Evolutionary conservation across 225 moss, liverwort and hornwort genomes (phyloP).

Genomic region (Sphagnum tenellum): DNA sequence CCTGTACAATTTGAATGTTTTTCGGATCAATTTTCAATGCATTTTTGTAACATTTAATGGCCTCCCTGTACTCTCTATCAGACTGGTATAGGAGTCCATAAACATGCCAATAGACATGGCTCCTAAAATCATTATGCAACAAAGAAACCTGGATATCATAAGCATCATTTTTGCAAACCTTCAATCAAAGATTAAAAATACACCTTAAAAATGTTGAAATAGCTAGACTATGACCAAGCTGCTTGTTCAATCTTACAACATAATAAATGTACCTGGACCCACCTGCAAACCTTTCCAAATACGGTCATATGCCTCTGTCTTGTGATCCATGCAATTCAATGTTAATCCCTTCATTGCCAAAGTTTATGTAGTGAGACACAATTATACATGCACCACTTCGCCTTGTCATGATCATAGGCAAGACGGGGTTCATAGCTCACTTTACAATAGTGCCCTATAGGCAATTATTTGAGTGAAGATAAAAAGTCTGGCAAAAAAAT

Average conservation of each 20-base stretch:
- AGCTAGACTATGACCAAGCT: too few species aligned
- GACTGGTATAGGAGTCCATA: constrained; percentile 93
- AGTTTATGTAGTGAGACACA: constrained; percentile 41
- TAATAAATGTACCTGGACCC: background rate
- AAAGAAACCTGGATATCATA: background rate
- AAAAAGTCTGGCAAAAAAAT: constrained; percentile 2
- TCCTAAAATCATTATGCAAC: constrained; percentile 79
- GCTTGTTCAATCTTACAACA: too few species aligned
- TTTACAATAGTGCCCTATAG: too few species aligned
- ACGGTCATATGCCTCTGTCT: constrained; percentile 86
- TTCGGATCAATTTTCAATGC: constrained; percentile 88
- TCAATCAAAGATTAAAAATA: background rate
- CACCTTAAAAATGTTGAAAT: too few species aligned
- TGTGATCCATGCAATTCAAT: constrained; percentile 92
- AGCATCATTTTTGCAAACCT: background rate
- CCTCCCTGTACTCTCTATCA: constrained; percentile 94
- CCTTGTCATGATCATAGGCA: too few species aligned
- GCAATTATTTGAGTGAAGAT: background rate
- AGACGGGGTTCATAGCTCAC: too few species aligned
- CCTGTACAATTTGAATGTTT: constrained; percentile 94
- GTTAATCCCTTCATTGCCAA: constrained; percentile 99
- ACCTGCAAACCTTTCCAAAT: constrained; percentile 91
- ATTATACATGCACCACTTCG: too few species aligned
- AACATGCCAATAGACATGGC: constrained; percentile 99
- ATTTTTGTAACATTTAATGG: constrained; percentile 88